Conservation (phyloP, 2,329 filamentous ascomycete genomes). For the Stromatinia cepivora region DNA sequence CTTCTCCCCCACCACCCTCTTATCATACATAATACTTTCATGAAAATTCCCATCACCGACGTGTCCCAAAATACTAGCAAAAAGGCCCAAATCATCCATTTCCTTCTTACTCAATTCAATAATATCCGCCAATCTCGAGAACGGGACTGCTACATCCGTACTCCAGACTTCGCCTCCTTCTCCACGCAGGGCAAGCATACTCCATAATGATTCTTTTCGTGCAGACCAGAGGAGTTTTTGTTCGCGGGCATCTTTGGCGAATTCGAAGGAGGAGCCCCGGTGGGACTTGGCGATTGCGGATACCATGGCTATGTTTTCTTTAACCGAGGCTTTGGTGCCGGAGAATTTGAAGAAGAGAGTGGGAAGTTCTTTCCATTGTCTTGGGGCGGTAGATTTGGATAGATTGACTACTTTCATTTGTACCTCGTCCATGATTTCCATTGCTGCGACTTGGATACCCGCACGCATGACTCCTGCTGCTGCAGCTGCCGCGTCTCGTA, state of each 20-base stretch:
- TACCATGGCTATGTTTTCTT: constrained; percentile 72
- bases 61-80: constrained; percentile 85
- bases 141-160: constrained; percentile 81
- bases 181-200: constrained; percentile 69
- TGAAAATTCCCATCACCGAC: constrained; percentile 96
- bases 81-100: constrained; percentile 80
- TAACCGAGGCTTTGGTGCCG: constrained; percentile 74
- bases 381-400: constrained; percentile 65
- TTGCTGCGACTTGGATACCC: constrained; percentile 40
- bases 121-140: constrained; percentile 72
- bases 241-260: constrained; percentile 70
- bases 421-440: constrained; percentile 85
- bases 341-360: constrained; percentile 87
- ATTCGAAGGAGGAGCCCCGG: constrained; percentile 69
- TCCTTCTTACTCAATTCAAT: constrained; percentile 85
- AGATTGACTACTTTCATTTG: constrained; percentile 83
- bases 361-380: constrained; percentile 71
- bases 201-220: constrained; percentile 82
- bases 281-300: constrained; percentile 65
- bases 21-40: constrained; percentile 86
- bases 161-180: constrained; percentile 74
- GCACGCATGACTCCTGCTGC: constrained; percentile 75
- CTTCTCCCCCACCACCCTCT: constrained; percentile 65
- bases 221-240: constrained; percentile 78
- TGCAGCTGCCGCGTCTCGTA: constrained; percentile 72